phyloP scores from a whole-genome alignment of 163 green algal genomes.

The Prototheca stagnorum region DNA sequence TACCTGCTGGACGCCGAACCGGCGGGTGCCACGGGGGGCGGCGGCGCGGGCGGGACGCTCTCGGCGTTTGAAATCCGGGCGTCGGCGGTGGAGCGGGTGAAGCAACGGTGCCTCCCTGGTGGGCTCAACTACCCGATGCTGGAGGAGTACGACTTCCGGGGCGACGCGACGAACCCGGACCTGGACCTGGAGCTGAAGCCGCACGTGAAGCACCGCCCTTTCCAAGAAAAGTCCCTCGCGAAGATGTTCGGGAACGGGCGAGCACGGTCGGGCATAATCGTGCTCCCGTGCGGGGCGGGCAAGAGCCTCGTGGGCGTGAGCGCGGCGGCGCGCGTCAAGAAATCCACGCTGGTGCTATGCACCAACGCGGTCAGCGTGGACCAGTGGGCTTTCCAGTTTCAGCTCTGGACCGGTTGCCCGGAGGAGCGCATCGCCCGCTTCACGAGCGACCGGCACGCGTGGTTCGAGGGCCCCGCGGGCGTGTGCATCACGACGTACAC shows the following conservation, averaged over 20 bases:
- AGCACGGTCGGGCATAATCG: constrained; percentile 77
- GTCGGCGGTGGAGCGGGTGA: constrained; percentile 74
- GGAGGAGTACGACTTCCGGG: constrained; percentile 96
- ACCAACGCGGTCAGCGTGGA: constrained; percentile 78
- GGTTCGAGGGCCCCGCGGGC: constrained; percentile 34
- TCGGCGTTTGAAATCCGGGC: constrained; percentile 75
- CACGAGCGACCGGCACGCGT: constrained; percentile 69
- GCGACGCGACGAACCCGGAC: constrained; percentile 65
- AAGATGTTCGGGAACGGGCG: constrained; percentile 99
- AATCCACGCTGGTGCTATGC: constrained; percentile 67
- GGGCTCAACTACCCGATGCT: constrained; percentile 91
- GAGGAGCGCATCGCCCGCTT: constrained; percentile 59
- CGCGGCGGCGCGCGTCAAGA: constrained; percentile 68
- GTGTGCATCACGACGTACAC: constrained; percentile 89
- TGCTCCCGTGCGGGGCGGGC: constrained; percentile 91
- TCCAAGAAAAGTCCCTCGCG: constrained; percentile 83
- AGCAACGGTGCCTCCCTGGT: constrained; percentile 78
- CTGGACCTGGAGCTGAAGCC: constrained; percentile 63
- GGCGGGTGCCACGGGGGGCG: no score
- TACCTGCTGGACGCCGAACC: no score
- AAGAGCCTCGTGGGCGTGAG: constrained; percentile 87
- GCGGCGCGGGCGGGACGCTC: constrained; percentile 51
- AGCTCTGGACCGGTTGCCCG: constrained; percentile 72
- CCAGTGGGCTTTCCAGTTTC: constrained; percentile 95
- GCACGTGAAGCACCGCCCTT: constrained; percentile 54